Base-by-base conservation (phyloP, 179 eudicot species). In the Silene noctiflora region DNA sequence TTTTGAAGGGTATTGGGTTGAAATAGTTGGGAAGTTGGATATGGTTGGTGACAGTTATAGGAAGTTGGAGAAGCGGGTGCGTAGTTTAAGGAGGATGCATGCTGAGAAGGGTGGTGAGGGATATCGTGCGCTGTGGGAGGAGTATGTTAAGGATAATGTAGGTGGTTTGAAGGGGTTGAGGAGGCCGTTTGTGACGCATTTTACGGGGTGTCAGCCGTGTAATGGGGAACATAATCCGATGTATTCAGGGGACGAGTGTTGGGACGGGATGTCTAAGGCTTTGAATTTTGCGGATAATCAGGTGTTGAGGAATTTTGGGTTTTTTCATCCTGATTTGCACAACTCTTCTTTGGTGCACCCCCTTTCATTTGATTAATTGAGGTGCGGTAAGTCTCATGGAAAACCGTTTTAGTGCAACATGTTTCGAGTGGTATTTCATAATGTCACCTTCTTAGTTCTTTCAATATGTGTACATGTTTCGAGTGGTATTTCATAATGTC, bases 241-340 rank as follows among this genome's bases (percentile, higher is more conserved):
- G 65, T 92, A 90, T 46, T 3, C 74, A 3, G 81, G 80, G 5
- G 84, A 86, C 1, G 48, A 77, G 0, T 92, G 97, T 58, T 78
- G 77, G 71, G 79, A 77, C 0, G 97, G 92, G 20, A 85, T 92
- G 90, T 77, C 74, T 35, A 85, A 68, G 25, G 94, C 91, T 3
- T 82, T 92, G 39, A 91, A 89, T 75, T 92, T 90, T 60, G 97
- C 92, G 0, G 93, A 92, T 84, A 81, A 92, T 88, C 97, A 90
- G 66, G 97, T 92, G 71, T 77, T 92, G 4, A 75, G 91, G 12
- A 86, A 76, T 62, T 92, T 75, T 35, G 97, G 97, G 4, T 92
- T 79, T 60, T 76, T 76, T 80, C 90, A 80, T 73, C 85, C 86
- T 59, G 80, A 84, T 75, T 58, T 89, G 19, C 65, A 2, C 6